Percentiles rank a stretch among this genome's conserved stretches.
Conservation (phyloP, 257 asterid species). For the Handroanthus guayacan region DNA sequence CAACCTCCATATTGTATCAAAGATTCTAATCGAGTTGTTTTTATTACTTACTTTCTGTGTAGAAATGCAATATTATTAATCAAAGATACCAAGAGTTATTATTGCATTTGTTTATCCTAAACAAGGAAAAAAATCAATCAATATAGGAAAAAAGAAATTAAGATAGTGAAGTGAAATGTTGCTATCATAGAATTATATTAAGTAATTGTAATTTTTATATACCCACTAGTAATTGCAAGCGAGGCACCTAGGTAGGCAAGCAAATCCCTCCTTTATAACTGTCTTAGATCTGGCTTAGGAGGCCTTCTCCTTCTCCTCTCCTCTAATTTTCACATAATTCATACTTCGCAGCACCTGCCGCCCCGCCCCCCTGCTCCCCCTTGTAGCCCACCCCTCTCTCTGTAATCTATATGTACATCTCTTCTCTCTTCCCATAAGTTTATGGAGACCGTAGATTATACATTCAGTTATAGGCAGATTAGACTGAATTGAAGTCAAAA, state of each 20-base stretch:
- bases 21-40: neutral
- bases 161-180: neutral
- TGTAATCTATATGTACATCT: neutral
- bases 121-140: conserved; percentile 24
- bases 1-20: neutral
- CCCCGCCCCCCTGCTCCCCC: neutral
- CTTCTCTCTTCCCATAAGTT: conserved; percentile 2
- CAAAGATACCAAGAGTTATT: neutral
- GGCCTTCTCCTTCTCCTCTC: conserved; percentile 22
- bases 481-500: conserved; percentile 13
- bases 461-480: conserved; percentile 15
- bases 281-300: conserved; percentile 41
- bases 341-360: neutral
- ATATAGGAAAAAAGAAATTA: neutral
- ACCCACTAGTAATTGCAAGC: too few relatives aligned
- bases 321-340: conserved; percentile 17
- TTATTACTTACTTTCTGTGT: neutral
- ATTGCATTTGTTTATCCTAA: neutral
- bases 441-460: conserved; percentile 17
- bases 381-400: neutral
- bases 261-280: conserved; percentile 36
- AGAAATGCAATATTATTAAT: conserved; percentile 15
- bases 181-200: neutral
- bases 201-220: neutral
- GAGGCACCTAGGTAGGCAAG: conserved; percentile 8